Evolutionary conservation across 2,329 filamentous ascomycete genomes (phyloP).

Genomic region (Pseudogymnoascus sp.): DNA sequence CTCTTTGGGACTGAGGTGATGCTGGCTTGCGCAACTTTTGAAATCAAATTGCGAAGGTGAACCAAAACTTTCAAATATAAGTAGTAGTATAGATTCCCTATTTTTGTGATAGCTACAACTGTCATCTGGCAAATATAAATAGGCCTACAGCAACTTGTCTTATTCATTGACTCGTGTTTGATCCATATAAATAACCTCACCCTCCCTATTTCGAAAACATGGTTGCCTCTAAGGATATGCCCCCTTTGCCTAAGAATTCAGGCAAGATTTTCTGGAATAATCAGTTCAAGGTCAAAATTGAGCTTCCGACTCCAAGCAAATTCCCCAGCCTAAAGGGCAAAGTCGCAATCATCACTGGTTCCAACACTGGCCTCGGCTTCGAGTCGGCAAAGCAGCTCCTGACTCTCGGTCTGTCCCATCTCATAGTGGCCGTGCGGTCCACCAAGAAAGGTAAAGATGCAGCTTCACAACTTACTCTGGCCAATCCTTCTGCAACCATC

Average conservation of each 20-base stretch:
- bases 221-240: slow-evolving; percentile 14
- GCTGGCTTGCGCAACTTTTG: not conserved
- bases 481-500: slow-evolving; percentile 33
- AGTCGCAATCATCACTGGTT: slow-evolving; percentile 42
- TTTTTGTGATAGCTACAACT: not conserved
- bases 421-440: slow-evolving; percentile 45
- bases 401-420: slow-evolving; percentile 33
- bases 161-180: not conserved
- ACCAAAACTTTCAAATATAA: not conserved
- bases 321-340: slow-evolving; percentile 15
- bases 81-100: not conserved
- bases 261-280: slow-evolving; percentile 15
- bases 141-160: not conserved
- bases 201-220: not conserved
- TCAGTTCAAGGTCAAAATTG: slow-evolving; percentile 13
- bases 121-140: not conserved
- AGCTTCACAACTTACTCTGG: slow-evolving; percentile 29
- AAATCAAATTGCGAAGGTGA: not conserved
- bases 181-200: not conserved
- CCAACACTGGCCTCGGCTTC: slow-evolving; percentile 43
- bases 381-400: slow-evolving; percentile 38
- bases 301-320: slow-evolving; percentile 3
- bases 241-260: slow-evolving; percentile 10
- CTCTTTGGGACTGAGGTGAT: not conserved
- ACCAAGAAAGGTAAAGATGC: slow-evolving; percentile 39